Conservation (phyloP, 116 monocot species). For the Cymodocea nodosa region DNA sequence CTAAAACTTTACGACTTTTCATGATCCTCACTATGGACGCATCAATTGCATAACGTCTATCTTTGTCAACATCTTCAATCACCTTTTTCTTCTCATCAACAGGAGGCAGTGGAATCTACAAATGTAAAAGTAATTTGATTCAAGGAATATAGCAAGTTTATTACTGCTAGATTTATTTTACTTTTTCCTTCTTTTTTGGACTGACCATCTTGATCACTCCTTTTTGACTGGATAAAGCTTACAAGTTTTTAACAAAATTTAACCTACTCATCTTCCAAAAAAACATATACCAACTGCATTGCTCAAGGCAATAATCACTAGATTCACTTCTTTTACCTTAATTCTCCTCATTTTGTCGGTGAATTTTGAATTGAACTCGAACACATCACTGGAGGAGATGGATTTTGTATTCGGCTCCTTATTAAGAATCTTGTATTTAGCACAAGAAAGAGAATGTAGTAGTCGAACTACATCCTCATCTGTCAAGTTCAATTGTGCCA, state of each 20-base stretch:
- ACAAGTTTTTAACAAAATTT: no score
- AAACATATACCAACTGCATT: no score
- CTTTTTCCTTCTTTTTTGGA: no score
- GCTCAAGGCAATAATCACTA: no score
- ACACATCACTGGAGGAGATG: constrained; percentile 57
- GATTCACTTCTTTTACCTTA: constrained; percentile 34
- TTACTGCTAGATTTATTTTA: no score
- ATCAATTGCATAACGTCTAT: constrained; percentile 92
- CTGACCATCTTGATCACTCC: no score
- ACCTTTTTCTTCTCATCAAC: constrained; percentile 99
- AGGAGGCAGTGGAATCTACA: constrained; percentile 84
- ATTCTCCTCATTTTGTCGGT: constrained; percentile 96
- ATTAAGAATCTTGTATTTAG: constrained; percentile 90
- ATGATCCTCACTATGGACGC: constrained; percentile 96
- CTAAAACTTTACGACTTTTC: constrained; percentile 89
- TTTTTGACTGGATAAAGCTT: no score
- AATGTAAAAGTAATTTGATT: no score
- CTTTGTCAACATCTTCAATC: constrained; percentile 99
- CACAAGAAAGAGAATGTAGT: constrained; percentile 97
- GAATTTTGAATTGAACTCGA: constrained; percentile 94
- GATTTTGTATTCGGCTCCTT: constrained; percentile 81
- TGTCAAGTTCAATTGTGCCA: constrained; percentile 70
- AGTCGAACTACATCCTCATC: constrained; percentile 92
- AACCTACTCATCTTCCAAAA: no score
- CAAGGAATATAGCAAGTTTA: no score